Evolutionary conservation across 2,329 filamentous ascomycete species (phyloP).

Genomic region (Penicillium sp.): DNA sequence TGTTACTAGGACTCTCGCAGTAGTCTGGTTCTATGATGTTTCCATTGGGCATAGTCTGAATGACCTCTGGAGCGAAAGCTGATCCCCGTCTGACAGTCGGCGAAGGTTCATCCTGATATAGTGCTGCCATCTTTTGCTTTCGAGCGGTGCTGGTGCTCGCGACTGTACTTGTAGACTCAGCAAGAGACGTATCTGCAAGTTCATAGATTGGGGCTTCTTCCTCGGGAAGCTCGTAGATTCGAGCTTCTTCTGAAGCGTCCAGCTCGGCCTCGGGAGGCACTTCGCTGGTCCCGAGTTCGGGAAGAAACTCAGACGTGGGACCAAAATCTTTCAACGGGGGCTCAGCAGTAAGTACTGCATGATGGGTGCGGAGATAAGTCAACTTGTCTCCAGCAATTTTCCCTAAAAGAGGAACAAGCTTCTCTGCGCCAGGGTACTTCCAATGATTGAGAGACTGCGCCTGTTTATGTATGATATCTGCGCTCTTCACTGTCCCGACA

Average conservation of each 20-base stretch:
- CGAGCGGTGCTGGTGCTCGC: background rate
- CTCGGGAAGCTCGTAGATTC: conserved; percentile 37
- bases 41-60: conserved; percentile 24
- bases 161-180: conserved; percentile 1
- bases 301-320: conserved; percentile 26
- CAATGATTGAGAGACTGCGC: conserved; percentile 9
- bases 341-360: conserved; percentile 54
- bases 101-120: conserved; percentile 34
- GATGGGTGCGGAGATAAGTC: conserved; percentile 57
- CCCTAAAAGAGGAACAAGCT: conserved; percentile 54
- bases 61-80: conserved; percentile 48
- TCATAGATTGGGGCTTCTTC: conserved; percentile 37
- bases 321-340: conserved; percentile 32
- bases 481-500: conserved; percentile 49
- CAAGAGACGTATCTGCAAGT: conserved; percentile 37
- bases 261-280: conserved; percentile 29
- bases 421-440: conserved; percentile 53
- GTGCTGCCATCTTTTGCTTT: background rate
- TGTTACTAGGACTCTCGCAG: background rate
- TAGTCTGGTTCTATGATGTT: background rate
- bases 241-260: conserved; percentile 26
- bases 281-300: conserved; percentile 35
- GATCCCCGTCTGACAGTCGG: conserved; percentile 40
- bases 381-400: conserved; percentile 49
- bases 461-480: conserved; percentile 26